A percentile compares a stretch with the other conserved stretches of the same genome.
Conservation (phyloP, 2,329 filamentous ascomycete genomes). For the Pestalotiopsis sp. region DNA sequence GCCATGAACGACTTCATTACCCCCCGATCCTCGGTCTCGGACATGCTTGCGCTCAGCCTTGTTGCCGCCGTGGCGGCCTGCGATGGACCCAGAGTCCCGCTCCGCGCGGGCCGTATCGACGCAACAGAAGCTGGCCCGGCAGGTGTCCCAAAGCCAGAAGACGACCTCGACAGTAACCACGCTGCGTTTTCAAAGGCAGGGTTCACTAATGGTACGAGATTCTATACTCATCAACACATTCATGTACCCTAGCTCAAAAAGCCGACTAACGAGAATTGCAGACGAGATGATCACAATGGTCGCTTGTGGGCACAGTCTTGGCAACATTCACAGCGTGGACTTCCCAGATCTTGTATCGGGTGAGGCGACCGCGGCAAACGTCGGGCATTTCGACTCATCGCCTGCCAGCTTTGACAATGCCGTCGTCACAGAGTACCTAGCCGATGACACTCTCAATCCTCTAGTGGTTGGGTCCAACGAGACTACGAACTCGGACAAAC, state of each 20-base stretch:
- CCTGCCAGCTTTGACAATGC: conserved; percentile 41
- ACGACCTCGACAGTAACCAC: conserved; percentile 26
- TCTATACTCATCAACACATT: background rate
- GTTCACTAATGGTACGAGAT: no score
- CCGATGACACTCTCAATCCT: conserved; percentile 42
- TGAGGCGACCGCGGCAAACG: conserved; percentile 30
- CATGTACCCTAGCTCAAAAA: background rate
- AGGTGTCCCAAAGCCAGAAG: conserved; percentile 34
- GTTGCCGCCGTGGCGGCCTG: conserved; percentile 27
- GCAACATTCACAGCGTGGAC: no score
- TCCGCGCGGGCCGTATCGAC: conserved; percentile 33
- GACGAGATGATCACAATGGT: no score
- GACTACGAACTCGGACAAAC: conserved; percentile 42
- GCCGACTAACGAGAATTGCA: no score
- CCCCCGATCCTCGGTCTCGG: conserved; percentile 24
- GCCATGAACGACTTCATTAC: conserved; percentile 26
- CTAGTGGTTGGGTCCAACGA: conserved; percentile 41
- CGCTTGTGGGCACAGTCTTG: no score
- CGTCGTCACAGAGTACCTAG: conserved; percentile 45
- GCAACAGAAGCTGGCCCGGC: conserved; percentile 30
- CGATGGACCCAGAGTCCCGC: conserved; percentile 27
- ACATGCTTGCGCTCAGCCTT: conserved; percentile 35
- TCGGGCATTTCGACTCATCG: conserved; percentile 28
- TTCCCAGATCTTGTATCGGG: no score
- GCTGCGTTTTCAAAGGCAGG: no score